These are phyloP conservation scores for Rhodotorula sp. DNA, from an alignment of 1,284 basidiomycete genomes.

Conservation along the genomic window DNA sequence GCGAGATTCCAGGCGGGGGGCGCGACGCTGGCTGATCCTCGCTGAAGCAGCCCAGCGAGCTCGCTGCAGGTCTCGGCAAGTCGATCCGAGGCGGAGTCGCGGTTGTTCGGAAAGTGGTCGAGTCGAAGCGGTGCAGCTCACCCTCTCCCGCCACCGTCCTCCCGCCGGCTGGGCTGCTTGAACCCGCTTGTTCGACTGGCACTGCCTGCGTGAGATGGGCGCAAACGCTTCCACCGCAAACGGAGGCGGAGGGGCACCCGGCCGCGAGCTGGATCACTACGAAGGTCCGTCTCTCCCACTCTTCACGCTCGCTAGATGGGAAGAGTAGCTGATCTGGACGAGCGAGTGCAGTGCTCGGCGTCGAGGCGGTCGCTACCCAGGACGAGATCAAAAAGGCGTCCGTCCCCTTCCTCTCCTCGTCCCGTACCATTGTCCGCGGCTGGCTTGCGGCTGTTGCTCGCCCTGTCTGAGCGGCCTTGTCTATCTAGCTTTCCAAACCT, in stretches of 20 bases:
- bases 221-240: conserved; percentile 4
- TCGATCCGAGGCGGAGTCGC: no score
- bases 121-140: neutral
- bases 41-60: no score
- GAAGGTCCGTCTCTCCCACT: neutral
- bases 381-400: conserved; percentile 49
- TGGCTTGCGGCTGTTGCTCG: neutral
- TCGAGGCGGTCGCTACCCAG: conserved; percentile 37
- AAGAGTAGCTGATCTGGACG: no score
- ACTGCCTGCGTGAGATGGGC: neutral
- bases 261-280: conserved; percentile 3
- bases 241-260: neutral
- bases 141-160: neutral
- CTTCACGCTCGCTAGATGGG: neutral
- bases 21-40: no score
- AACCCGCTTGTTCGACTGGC: rapidly evolving
- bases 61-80: neutral
- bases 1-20: no score
- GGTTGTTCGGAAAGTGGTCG: no score
- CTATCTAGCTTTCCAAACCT: neutral
- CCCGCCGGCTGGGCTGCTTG: neutral
- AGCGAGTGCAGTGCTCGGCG: conserved; percentile 40
- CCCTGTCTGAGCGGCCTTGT: no score
- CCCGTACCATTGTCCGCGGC: neutral
- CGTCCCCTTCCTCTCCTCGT: conserved; percentile 5